Conservation (phyloP, 345 rosid species). For the Syzygium oleosum region DNA sequence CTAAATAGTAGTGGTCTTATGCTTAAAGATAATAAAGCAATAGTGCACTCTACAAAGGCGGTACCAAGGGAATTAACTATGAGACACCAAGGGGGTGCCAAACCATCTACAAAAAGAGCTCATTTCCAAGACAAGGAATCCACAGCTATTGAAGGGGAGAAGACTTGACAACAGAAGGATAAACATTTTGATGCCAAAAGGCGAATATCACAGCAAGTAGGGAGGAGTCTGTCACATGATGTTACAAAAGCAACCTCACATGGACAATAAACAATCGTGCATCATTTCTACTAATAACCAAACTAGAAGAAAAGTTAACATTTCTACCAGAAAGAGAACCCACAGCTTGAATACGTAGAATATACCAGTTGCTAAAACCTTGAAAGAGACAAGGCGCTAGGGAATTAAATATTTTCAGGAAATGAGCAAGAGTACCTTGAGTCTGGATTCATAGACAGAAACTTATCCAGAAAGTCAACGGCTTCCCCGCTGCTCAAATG, state of each 20-base stretch:
- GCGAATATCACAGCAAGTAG: not conserved
- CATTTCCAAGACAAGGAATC: not conserved
- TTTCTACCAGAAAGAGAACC: not conserved
- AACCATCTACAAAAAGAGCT: not conserved
- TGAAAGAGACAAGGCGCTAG: not conserved
- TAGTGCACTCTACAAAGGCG: not conserved
- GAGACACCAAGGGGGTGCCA: not conserved
- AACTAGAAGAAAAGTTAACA: not conserved
- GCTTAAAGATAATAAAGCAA: not conserved
- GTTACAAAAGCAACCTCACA: not conserved
- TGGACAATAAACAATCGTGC: not conserved
- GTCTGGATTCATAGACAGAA: constrained; percentile 82
- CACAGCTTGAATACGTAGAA: not conserved
- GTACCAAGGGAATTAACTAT: not conserved
- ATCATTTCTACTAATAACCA: not conserved
- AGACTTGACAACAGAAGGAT: not conserved
- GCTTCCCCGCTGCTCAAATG: constrained; percentile 77
- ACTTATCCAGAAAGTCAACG: constrained; percentile 65
- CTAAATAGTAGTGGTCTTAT: not conserved
- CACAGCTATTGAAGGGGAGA: not conserved
- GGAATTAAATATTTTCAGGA: not conserved
- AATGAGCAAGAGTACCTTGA: constrained; percentile 39
- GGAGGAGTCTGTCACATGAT: not conserved
- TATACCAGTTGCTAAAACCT: not conserved
- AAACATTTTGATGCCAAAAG: not conserved